phyloP scores from a whole-genome alignment of 805 yeast species.

The Phaffomyces thermotolerans region DNA sequence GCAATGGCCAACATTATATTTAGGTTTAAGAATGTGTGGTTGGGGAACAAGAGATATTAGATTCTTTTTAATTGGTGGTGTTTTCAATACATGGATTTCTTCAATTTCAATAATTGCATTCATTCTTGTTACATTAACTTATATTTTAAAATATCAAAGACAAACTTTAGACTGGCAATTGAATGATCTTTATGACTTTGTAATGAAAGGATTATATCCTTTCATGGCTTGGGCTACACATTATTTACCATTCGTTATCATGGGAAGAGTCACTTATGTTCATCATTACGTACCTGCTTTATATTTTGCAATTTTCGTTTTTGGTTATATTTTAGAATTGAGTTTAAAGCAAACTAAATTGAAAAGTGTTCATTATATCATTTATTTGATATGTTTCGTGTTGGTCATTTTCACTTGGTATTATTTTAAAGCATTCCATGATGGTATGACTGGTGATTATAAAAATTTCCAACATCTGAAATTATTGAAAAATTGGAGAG shows the following conservation, averaged over 20 bases:
- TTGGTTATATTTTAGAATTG: constrained; percentile 28
- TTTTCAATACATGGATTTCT: constrained; percentile 72
- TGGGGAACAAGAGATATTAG: constrained; percentile 53
- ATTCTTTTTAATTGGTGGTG: constrained; percentile 67
- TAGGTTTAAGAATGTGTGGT: constrained; percentile 69
- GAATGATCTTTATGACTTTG: constrained; percentile 32
- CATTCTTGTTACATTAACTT: constrained; percentile 31
- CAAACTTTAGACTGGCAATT: constrained; percentile 44
- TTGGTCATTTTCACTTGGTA: constrained; percentile 51
- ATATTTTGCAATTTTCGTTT: constrained; percentile 82
- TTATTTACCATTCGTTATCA: constrained; percentile 78
- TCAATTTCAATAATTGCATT: constrained; percentile 47
- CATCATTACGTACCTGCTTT: constrained; percentile 96
- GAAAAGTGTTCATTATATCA: constrained; percentile 20
- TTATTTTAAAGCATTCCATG: constrained; percentile 59
- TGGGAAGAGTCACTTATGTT: constrained; percentile 96
- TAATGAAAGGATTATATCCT: constrained; percentile 73
- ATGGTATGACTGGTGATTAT: constrained; percentile 68
- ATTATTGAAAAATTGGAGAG: constrained; percentile 51
- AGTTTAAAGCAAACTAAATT: constrained; percentile 15
- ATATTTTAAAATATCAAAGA: constrained; percentile 61
- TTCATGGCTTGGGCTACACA: constrained; percentile 88
- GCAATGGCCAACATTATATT: constrained; percentile 78
- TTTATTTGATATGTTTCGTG: constrained; percentile 42
- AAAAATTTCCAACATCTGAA: constrained; percentile 42